Evolutionary conservation across 2,329 filamentous ascomycete genomes (phyloP), one percentile per base, ranked within the genome.

Genomic region (Tricladium varicosporioides): DNA sequence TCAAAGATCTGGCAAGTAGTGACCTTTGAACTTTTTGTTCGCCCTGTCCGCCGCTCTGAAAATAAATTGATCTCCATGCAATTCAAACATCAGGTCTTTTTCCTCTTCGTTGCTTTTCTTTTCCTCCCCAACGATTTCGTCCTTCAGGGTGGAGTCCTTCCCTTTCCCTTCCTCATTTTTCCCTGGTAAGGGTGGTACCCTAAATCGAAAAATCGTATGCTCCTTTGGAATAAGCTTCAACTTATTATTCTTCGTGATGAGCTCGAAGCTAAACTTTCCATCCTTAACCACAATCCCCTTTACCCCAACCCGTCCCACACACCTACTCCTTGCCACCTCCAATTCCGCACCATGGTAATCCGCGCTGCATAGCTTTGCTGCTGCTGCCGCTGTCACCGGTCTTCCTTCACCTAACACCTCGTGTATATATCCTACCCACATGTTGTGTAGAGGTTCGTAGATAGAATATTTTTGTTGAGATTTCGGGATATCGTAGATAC

Each of bases 331-430:
- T 54, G 93, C 88, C 18, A 97, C 91, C 74, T 92, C 85, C 16
- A 97, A 72, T 64, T 85, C 77, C 14, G 93, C 92, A 1, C 94
- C 94, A 71, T 97, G 92, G 67, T 92, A 93, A 73, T 99, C 94
- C 1, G 92, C 93, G 56, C 87, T 91, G 46, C 84, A 86, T 33
- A 99, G 76, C 72, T 94, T 89, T 4, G 88, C 88, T 5, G 87
- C 89, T 2, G 86, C 81, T 46, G 66, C 54, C 53, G 56, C 27
- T 50, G 63, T 51, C 27, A 68, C 48, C 43, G 60, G 53, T 36
- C 60, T 55, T 40, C 61, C 60, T 64, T 62, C 63, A 5, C 87
- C 88, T 1, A 97, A 74, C 0, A 97, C 77, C 64, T 97, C 92
- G 53, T 86, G 83, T 68, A 94, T 88, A 73, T 99, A 99, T 2